These are phyloP conservation scores for Naumovozyma baii DNA, from an alignment of 805 yeast genomes.

Conservation along the genomic window DNA sequence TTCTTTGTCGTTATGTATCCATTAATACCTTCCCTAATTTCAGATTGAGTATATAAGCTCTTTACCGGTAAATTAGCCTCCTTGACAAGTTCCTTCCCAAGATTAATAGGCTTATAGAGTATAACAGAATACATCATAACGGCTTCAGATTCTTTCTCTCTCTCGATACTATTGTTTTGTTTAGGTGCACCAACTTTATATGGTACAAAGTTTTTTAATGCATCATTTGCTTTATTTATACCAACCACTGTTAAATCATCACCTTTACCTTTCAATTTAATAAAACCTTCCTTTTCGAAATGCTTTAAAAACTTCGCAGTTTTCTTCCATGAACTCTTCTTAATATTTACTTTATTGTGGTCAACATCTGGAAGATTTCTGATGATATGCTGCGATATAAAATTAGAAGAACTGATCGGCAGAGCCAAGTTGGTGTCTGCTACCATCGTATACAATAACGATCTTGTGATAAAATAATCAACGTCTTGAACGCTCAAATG, in stretches of 20 bases:
- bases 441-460: slow-evolving; percentile 62
- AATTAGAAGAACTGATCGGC: slow-evolving; percentile 66
- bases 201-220: slow-evolving; percentile 52
- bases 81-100: slow-evolving; percentile 39
- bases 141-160: slow-evolving; percentile 18
- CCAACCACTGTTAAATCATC: slow-evolving; percentile 60
- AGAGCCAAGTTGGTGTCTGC: slow-evolving; percentile 40
- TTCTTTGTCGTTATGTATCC: slow-evolving; percentile 46
- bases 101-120: slow-evolving; percentile 48
- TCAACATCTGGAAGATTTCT: slow-evolving; percentile 68
- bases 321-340: slow-evolving; percentile 84
- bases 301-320: slow-evolving; percentile 75
- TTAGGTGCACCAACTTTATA: slow-evolving; percentile 36
- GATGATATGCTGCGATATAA: slow-evolving; percentile 61
- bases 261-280: slow-evolving; percentile 73
- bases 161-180: slow-evolving; percentile 12
- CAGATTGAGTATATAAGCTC: slow-evolving; percentile 35
- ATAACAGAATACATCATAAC: slow-evolving; percentile 29
- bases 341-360: slow-evolving; percentile 44
- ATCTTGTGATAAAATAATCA: slow-evolving; percentile 63
- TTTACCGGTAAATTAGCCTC: slow-evolving; percentile 30
- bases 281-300: slow-evolving; percentile 66
- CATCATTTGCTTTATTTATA: slow-evolving; percentile 39
- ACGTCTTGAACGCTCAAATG: slow-evolving; percentile 50
- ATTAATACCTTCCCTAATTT: slow-evolving; percentile 44